Conservation (phyloP, 2,329 filamentous ascomycete species). For the Laburnicola sp. region DNA sequence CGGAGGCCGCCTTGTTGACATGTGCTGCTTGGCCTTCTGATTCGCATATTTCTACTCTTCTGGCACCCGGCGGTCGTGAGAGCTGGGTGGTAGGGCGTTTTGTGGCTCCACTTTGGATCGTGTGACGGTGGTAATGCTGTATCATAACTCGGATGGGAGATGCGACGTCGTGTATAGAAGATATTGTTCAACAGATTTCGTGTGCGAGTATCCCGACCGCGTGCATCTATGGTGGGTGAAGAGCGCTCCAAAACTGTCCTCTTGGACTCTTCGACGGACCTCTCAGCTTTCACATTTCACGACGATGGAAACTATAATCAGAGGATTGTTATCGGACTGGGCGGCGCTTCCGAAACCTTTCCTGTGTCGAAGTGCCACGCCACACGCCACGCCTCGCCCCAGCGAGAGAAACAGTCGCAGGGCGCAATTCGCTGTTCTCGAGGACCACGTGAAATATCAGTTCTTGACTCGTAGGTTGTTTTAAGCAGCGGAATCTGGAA, state of each 20-base stretch:
- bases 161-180: constrained; percentile 17
- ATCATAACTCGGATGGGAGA: constrained; percentile 18
- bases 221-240: too few relatives aligned
- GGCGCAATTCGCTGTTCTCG: background rate
- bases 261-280: background rate
- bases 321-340: background rate
- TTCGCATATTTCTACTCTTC: constrained; percentile 33
- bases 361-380: constrained; percentile 1
- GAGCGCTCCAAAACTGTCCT: too few relatives aligned
- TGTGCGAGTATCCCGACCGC: too few relatives aligned
- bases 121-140: constrained; percentile 16
- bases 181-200: too few relatives aligned
- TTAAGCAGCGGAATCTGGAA: background rate
- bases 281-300: background rate
- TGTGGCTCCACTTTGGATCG: constrained; percentile 19
- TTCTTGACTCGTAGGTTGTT: background rate
- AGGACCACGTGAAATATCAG: background rate
- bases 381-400: constrained; percentile 1
- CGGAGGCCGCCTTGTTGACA: constrained; percentile 23
- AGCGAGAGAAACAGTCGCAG: constrained; percentile 2
- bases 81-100: constrained; percentile 25
- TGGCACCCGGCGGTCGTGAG: constrained; percentile 12
- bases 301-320: background rate
- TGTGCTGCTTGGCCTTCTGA: constrained; percentile 17
- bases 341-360: background rate